Evolutionary conservation across 169 alveolate genomes (phyloP), one percentile per base, ranked within the genome.

Genomic region (Cytauxzoon felis): DNA sequence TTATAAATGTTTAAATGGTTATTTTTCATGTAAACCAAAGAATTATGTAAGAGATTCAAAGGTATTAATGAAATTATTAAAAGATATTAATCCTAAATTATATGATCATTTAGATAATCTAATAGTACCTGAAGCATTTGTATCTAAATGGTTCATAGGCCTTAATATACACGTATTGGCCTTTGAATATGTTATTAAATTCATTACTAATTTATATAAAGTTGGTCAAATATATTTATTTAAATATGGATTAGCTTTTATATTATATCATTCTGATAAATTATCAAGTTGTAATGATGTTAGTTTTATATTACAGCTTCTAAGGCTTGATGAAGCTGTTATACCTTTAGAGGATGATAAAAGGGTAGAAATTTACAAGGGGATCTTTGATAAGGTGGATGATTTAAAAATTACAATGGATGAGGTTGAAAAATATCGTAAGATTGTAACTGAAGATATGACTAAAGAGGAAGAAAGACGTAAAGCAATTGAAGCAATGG

Each of bases 71-170:
- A 65, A 68, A 48, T 73, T 81, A 16, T 65, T 87, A 78, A 64
- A 81, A 49, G 51, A 58, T 34, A 68, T 78, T 29, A 54, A 81
- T 57, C 69, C 63, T 27, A 61, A 70, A 61, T 67, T 81, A 29
- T 64, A 62, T 48, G 57, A 76, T n/a, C 84, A 78, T 38, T 24
- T 87, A 52, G 58, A 76, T 42, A 71, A 67, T 16, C 79, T 81
- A 24, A 59, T 87, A 34, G 80, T 84, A n/a, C 92, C 92, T 16
- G 90, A 87, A 69, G 84, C 92, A 19, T 87, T 81, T 59, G 87
- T 78, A 52, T 87, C 92, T 8, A 87, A 87, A 56, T 87, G 92
- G 92, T 87, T 87, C 81, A 87, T 87, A 24, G 92, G 88, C 23
- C 49, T 87, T 50, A 76, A 62, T 75, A 78, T 87, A 2, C 90